These are phyloP conservation scores for Penicillium bialowiezense DNA, from an alignment of 495 filamentous ascomycete species.

Conservation along the genomic window DNA sequence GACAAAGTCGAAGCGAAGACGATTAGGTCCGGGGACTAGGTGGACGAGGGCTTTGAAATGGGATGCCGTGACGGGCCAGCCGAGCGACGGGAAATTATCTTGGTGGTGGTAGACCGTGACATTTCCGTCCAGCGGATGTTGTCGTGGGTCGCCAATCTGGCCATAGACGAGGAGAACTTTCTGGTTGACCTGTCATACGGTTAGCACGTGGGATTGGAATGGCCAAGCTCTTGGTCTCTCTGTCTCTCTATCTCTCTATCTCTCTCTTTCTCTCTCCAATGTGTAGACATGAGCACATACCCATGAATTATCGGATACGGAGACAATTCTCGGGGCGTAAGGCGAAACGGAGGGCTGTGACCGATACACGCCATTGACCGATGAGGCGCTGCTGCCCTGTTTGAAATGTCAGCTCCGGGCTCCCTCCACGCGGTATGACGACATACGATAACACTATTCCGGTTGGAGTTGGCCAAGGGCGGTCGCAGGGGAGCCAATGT, in stretches of 20 bases:
- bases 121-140: slow-evolving; percentile 72
- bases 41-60: slow-evolving; percentile 88
- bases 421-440: too few relatives aligned
- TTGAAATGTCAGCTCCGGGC: slow-evolving; percentile 2
- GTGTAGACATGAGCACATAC: too few relatives aligned
- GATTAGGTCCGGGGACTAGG: slow-evolving; percentile 83
- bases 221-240: too few relatives aligned
- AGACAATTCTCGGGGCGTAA: slow-evolving; percentile 73
- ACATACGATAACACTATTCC: slow-evolving; percentile 49
- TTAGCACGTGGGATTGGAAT: slow-evolving; percentile 19
- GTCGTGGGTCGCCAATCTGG: slow-evolving; percentile 68
- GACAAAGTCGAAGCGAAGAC: slow-evolving; percentile 78
- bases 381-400: slow-evolving; percentile 43
- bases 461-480: slow-evolving; percentile 45
- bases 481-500: slow-evolving; percentile 40
- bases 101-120: slow-evolving; percentile 78
- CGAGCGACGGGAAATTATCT: slow-evolving; percentile 74
- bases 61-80: slow-evolving; percentile 82
- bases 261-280: too few relatives aligned
- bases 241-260: too few relatives aligned
- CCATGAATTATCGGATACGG: slow-evolving; percentile 77
- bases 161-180: slow-evolving; percentile 81
- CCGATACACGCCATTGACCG: slow-evolving; percentile 49
- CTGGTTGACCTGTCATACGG: slow-evolving; percentile 68
- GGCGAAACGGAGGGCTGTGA: slow-evolving; percentile 62